phyloP scores from a whole-genome alignment of 305 asterid species.

The Solanum hybrid region DNA sequence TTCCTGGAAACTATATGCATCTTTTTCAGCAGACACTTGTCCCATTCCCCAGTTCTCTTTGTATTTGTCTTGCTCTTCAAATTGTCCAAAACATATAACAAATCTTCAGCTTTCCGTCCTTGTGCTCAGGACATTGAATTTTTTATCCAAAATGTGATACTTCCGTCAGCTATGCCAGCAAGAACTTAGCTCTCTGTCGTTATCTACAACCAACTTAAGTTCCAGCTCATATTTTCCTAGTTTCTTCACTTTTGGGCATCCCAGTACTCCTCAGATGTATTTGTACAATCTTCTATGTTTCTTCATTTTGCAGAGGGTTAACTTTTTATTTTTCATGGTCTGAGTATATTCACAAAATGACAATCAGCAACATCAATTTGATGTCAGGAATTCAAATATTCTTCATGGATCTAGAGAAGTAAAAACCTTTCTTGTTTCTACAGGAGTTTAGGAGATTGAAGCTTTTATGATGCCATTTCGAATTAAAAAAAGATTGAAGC shows the following conservation, averaged over 20 bases:
- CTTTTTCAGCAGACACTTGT: too few relatives aligned
- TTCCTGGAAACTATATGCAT: too few relatives aligned
- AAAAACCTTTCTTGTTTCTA: background rate
- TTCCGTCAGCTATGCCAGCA: background rate
- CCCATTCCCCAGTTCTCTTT: too few relatives aligned
- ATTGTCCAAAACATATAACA: too few relatives aligned
- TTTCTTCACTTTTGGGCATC: background rate
- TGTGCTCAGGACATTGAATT: too few relatives aligned
- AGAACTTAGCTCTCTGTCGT: background rate
- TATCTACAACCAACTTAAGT: background rate
- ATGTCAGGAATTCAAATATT: background rate
- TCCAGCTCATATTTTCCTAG: background rate
- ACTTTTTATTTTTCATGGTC: background rate
- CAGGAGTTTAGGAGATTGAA: background rate
- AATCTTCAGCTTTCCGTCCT: too few relatives aligned
- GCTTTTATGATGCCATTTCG: background rate
- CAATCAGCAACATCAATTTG: background rate
- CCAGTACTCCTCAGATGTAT: background rate
- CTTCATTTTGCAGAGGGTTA: background rate
- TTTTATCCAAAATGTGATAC: background rate
- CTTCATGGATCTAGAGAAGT: background rate
- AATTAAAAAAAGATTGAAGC: background rate
- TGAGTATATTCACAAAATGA: background rate
- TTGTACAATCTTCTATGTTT: background rate
- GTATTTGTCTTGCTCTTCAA: too few relatives aligned